Percentiles rank a stretch among this genome's conserved stretches.
phyloP scores from a whole-genome alignment of 1,284 basidiomycete genomes.

The Trametes polyzona region DNA sequence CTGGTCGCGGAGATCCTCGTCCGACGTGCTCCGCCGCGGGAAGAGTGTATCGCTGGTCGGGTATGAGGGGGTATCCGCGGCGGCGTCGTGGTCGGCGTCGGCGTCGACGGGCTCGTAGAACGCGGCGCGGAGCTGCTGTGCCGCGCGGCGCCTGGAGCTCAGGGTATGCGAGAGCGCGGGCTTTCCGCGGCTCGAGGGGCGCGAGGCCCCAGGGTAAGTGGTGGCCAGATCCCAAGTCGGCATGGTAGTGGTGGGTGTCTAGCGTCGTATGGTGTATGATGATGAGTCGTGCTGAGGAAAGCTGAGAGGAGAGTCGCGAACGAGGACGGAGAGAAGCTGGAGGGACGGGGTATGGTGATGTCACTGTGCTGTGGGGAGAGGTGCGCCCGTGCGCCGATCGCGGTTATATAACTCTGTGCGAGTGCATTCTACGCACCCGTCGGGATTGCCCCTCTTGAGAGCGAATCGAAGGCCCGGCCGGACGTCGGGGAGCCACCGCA shows the following conservation, averaged over 20 bases:
- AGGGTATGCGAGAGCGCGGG: constrained; percentile 7
- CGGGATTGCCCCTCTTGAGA: too few relatives aligned
- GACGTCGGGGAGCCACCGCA: background rate
- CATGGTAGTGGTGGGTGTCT: background rate
- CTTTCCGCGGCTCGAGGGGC: too few relatives aligned
- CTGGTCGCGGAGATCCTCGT: background rate
- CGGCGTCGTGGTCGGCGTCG: background rate
- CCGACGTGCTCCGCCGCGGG: constrained; percentile 5
- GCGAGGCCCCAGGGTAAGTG: background rate
- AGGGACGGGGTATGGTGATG: constrained; percentile 1
- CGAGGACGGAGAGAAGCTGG: background rate
- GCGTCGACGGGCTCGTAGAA: background rate
- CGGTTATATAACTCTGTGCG: background rate
- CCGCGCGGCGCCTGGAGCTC: constrained; percentile 14
- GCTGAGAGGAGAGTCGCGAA: background rate
- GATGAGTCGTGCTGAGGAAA: too few relatives aligned
- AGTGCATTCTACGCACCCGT: too few relatives aligned
- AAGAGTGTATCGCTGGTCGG: constrained; percentile 1
- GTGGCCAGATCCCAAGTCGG: constrained; percentile 12
- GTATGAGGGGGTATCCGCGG: background rate
- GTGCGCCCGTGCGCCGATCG: background rate
- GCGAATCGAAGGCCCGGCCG: too few relatives aligned
- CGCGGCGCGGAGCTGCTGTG: constrained; percentile 7
- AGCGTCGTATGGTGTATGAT: too few relatives aligned
- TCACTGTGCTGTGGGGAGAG: background rate